Percentiles rank a stretch among this genome's conserved stretches.
phyloP scores from a whole-genome alignment of 768 basidiomycete species.

The Cystobasidium onofrii region DNA sequence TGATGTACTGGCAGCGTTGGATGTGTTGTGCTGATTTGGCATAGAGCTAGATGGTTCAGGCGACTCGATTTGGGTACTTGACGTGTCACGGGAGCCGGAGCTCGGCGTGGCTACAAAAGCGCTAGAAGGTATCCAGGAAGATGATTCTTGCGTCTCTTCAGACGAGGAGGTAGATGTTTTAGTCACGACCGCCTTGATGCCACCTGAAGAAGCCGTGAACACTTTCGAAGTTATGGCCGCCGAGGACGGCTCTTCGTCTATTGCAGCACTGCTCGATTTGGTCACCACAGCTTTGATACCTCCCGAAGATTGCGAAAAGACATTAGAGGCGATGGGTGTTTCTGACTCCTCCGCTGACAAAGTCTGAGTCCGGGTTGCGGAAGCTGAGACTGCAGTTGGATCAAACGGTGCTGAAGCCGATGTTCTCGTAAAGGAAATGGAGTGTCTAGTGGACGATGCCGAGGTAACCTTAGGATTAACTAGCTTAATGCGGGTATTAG shows the following conservation, averaged over 20 bases:
- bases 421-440: background rate
- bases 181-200: background rate
- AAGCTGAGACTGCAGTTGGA: background rate
- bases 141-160: background rate
- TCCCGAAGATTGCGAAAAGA: too few relatives aligned
- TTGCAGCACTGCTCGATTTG: background rate
- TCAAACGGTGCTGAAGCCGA: background rate
- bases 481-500: conserved; percentile 2
- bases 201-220: background rate
- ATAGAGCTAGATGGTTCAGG: background rate
- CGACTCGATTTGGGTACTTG: background rate
- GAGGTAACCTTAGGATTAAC: background rate
- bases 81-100: too few relatives aligned
- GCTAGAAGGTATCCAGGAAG: too few relatives aligned
- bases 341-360: too few relatives aligned
- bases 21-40: background rate
- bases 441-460: background rate
- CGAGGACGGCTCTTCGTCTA: background rate
- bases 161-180: background rate
- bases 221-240: background rate
- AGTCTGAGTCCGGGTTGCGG: background rate
- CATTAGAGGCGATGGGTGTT: too few relatives aligned
- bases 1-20: background rate
- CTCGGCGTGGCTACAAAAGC: background rate
- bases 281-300: too few relatives aligned